phyloP scores from a whole-genome alignment of 257 asterid genomes.

The Solanum medicagineum region DNA sequence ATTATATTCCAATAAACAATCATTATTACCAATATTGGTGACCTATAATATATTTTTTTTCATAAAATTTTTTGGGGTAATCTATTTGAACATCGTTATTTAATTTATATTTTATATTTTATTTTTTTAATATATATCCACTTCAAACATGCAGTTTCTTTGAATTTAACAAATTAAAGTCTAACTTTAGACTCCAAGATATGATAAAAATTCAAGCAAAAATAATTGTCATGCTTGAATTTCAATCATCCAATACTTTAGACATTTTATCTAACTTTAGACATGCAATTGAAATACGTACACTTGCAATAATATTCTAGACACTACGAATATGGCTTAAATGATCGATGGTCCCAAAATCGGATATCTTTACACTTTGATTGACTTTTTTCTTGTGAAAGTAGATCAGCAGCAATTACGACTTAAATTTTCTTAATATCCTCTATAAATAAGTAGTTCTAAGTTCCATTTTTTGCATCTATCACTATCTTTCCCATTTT shows the following conservation, averaged over 20 bases:
- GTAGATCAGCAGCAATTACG: background rate
- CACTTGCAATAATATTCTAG: background rate
- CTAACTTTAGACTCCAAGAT: background rate
- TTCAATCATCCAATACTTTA: background rate
- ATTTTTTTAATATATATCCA: background rate
- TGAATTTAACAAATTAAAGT: background rate
- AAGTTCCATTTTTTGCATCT: background rate
- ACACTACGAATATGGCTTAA: background rate
- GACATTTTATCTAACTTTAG: background rate
- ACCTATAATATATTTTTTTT: background rate
- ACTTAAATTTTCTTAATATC: background rate
- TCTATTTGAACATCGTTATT: background rate
- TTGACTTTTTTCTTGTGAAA: background rate
- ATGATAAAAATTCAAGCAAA: background rate
- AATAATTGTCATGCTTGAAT: background rate
- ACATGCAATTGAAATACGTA: background rate
- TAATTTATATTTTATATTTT: background rate
- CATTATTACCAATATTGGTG: background rate
- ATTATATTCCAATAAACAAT: background rate
- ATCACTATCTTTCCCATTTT: background rate
- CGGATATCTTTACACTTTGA: background rate
- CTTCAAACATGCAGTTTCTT: accelerated
- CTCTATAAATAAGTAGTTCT: background rate
- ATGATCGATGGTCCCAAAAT: background rate
- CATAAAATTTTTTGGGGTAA: background rate